Evolutionary conservation across 176 grass and related monocot species (phyloP).

Genomic region (Hyparrhenia diplandra): DNA sequence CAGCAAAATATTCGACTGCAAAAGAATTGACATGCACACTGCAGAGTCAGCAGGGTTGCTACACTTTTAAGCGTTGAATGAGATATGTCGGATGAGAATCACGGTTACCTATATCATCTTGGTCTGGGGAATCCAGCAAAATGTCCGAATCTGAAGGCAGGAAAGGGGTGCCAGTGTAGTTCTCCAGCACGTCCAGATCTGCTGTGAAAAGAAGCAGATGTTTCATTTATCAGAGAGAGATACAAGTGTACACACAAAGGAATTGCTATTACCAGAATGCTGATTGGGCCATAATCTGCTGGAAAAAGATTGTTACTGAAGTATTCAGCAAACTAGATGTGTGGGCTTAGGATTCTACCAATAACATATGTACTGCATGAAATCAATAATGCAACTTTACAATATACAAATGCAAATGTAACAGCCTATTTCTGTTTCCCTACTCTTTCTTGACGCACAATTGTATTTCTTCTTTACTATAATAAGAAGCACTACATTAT

Average conservation of each 20-base stretch:
- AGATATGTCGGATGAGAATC: neutral
- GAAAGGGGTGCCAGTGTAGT: constrained; percentile 84
- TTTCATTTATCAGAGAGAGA: neutral
- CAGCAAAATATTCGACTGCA: constrained; percentile 89
- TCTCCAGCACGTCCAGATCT: constrained; percentile 87
- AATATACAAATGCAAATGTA: neutral
- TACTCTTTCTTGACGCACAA: neutral
- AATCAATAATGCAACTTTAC: neutral
- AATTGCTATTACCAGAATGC: neutral
- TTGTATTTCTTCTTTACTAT: neutral
- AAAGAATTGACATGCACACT: neutral
- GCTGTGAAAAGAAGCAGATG: constrained; percentile 5
- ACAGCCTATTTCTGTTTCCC: neutral
- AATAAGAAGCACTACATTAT: neutral
- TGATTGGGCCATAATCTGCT: neutral
- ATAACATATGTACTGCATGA: neutral
- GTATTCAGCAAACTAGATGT: neutral
- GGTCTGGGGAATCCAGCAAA: constrained; percentile 81
- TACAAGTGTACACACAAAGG: neutral
- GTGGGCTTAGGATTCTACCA: neutral
- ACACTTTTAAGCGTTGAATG: neutral
- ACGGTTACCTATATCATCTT: constrained; percentile 83
- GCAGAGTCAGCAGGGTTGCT: neutral
- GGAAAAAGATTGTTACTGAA: neutral
- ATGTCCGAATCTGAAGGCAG: constrained; percentile 88